Conservation (phyloP, 2,329 filamentous ascomycete species). For the Aspergillus quadricinctus region DNA sequence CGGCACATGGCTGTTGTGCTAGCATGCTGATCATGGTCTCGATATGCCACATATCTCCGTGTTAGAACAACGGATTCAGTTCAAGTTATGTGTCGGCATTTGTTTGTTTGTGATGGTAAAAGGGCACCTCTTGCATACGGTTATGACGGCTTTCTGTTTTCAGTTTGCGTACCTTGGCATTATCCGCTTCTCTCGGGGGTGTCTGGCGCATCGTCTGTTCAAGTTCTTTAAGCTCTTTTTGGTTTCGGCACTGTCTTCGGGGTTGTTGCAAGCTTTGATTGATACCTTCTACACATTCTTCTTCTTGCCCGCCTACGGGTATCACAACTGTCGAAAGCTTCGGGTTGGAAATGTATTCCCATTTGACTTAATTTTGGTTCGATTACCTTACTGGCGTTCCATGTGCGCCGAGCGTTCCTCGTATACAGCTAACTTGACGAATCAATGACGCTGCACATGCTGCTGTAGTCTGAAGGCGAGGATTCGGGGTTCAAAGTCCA, state of each 20-base stretch:
- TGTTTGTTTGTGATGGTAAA: conserved; percentile 40
- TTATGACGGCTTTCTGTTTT: conserved; percentile 34
- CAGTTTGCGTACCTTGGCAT: conserved; percentile 32
- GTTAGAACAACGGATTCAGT: conserved; percentile 22
- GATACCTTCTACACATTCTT: conserved; percentile 28
- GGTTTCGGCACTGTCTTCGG: conserved; percentile 19
- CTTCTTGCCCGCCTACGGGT: conserved; percentile 16
- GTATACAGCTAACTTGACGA: conserved; percentile 4
- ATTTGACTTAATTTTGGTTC: conserved; percentile 19
- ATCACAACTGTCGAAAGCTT: conserved; percentile 26
- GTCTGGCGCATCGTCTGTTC: conserved; percentile 28
- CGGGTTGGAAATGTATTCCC: conserved; percentile 19
- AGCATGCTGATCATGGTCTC: conserved; percentile 17
- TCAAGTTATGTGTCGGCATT: conserved; percentile 38
- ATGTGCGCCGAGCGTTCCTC: background rate
- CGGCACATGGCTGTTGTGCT: conserved; percentile 20
- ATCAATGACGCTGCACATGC: background rate
- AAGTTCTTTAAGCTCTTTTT: conserved; percentile 17
- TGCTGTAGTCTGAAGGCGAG: background rate
- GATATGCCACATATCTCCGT: conserved; percentile 18
- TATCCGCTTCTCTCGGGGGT: conserved; percentile 29
- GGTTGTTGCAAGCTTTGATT: conserved; percentile 26
- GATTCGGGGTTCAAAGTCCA: background rate
- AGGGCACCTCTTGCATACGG: conserved; percentile 37
- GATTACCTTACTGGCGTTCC: conserved; percentile 17